phyloP scores from a whole-genome alignment of 805 yeast species.

The Starmerella floricola region DNA sequence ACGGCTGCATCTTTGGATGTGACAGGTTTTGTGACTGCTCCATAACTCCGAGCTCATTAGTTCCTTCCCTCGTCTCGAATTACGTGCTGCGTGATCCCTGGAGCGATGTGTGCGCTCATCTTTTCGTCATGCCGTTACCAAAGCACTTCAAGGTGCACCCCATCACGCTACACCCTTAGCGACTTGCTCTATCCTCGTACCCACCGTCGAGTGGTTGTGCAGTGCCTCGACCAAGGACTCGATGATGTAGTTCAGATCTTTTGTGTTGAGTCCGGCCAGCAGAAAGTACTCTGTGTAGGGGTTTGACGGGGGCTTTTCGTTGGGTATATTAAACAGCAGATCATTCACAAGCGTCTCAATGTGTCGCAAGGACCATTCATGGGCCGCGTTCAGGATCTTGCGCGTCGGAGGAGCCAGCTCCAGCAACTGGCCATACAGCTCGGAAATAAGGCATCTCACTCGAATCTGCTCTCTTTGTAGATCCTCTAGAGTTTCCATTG shows the following conservation, averaged over 20 bases:
- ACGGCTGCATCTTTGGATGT: too few relatives aligned
- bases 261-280: constrained; percentile 21
- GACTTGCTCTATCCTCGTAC: constrained; percentile 27
- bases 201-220: constrained; percentile 21
- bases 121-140: too few relatives aligned
- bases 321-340: constrained; percentile 24
- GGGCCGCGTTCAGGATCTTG: constrained; percentile 26
- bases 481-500: constrained; percentile 17
- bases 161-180: constrained; percentile 27
- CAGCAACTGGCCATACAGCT: constrained; percentile 25
- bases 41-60: too few relatives aligned
- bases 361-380: constrained; percentile 28
- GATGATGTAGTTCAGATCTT: constrained; percentile 20
- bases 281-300: constrained; percentile 24
- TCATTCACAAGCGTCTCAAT: constrained; percentile 27
- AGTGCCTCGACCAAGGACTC: constrained; percentile 23
- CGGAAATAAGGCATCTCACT: constrained; percentile 25
- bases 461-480: constrained; percentile 27
- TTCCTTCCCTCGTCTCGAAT: too few relatives aligned
- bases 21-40: too few relatives aligned
- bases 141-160: too few relatives aligned
- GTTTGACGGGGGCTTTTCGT: constrained; percentile 20
- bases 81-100: too few relatives aligned
- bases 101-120: too few relatives aligned
- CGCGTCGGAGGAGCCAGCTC: constrained; percentile 25